These are phyloP conservation scores for Lablab purpureus DNA, from an alignment of 306 rosid species.

Conservation along the genomic window DNA sequence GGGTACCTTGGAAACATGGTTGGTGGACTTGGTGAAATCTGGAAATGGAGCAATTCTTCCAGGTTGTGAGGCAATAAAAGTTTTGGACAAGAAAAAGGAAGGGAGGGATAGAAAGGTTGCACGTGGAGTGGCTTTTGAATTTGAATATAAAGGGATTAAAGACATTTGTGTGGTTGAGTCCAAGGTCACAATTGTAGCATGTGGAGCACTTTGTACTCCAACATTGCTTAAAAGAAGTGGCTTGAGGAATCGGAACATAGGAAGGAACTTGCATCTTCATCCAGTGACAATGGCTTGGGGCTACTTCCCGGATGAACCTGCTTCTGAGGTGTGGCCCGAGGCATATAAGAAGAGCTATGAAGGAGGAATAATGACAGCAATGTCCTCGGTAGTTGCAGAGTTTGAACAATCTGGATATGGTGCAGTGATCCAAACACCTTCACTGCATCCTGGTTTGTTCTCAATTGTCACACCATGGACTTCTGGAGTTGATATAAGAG, in stretches of 20 bases:
- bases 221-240: constrained; percentile 69
- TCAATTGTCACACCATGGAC: constrained; percentile 84
- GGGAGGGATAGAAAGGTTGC: constrained; percentile 60
- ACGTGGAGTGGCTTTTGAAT: constrained; percentile 63
- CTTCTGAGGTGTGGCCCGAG: constrained; percentile 63
- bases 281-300: constrained; percentile 95
- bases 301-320: constrained; percentile 66
- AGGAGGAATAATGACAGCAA: constrained; percentile 94
- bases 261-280: constrained; percentile 82
- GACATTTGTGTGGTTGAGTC: constrained; percentile 76
- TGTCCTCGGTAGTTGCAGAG: constrained; percentile 72
- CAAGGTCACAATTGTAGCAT: constrained; percentile 78
- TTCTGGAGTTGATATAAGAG: constrained; percentile 67
- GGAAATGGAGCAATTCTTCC: constrained; percentile 86
- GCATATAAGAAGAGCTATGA: constrained; percentile 73
- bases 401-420: constrained; percentile 73
- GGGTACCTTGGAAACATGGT: constrained; percentile 87
- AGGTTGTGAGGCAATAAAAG: constrained; percentile 61
- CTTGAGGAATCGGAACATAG: constrained; percentile 70
- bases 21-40: constrained; percentile 74
- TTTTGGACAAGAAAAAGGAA: constrained; percentile 53
- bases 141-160: constrained; percentile 52
- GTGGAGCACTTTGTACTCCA: constrained; percentile 85
- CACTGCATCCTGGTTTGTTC: constrained; percentile 89
- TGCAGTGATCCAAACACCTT: constrained; percentile 82